phyloP scores from a whole-genome alignment of 305 asterid species.

The Fraxinus sp. region DNA sequence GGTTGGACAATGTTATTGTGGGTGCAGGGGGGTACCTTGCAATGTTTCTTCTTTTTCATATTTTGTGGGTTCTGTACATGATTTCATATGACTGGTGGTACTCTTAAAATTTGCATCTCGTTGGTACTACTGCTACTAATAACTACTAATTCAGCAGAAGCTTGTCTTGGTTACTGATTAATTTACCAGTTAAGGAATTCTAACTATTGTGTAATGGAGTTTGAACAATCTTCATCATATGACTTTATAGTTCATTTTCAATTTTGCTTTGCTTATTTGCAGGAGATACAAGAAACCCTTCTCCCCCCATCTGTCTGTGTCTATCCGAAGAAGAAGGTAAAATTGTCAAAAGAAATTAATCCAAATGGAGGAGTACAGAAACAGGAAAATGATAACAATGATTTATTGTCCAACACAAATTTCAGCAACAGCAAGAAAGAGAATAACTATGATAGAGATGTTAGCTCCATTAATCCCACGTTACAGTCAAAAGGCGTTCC shows the following conservation, averaged over 20 bases:
- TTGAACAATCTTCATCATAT: not conserved
- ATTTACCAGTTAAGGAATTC: not conserved
- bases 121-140: not conserved
- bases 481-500: constrained; percentile 32
- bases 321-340: constrained; percentile 52
- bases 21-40: not conserved
- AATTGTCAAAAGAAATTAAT: constrained; percentile 30
- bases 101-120: not conserved
- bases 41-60: not conserved
- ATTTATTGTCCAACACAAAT: constrained; percentile 25
- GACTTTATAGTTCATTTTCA: constrained; percentile 3
- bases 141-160: not conserved
- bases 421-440: constrained; percentile 29
- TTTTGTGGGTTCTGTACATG: not conserved
- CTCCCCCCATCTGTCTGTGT: constrained; percentile 79
- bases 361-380: constrained; percentile 35
- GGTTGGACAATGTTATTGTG: not conserved
- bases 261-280: constrained; percentile 26
- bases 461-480: constrained; percentile 31
- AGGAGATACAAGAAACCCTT: constrained; percentile 90
- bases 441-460: constrained; percentile 33
- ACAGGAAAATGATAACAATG: constrained; percentile 19
- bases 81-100: not conserved
- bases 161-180: not conserved
- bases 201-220: not conserved